A percentile compares a stretch with the other conserved stretches of the same genome.
phyloP scores from a whole-genome alignment of 1,284 basidiomycete species.

The Chalciporus sp. region DNA sequence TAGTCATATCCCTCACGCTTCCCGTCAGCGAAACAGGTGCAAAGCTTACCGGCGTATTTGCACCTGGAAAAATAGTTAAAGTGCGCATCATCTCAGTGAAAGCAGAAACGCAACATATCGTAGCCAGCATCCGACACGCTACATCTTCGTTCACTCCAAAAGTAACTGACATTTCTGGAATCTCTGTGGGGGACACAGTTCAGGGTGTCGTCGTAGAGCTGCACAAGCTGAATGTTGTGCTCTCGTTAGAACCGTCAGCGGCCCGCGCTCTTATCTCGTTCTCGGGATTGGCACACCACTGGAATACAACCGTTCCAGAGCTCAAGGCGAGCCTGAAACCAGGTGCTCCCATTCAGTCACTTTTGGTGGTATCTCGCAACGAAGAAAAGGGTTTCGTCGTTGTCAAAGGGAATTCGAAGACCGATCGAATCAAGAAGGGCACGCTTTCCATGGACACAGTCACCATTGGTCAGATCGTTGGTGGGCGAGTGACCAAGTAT shows the following conservation, averaged over 20 bases:
- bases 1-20: background rate
- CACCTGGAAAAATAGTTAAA: conserved; percentile 83
- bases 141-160: conserved; percentile 52
- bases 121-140: conserved; percentile 89
- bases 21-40: conserved; percentile 34
- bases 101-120: conserved; percentile 63
- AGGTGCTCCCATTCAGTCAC: conserved; percentile 75
- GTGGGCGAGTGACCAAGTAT: conserved; percentile 77
- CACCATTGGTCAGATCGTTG: conserved; percentile 69
- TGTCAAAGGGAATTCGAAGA: conserved; percentile 72
- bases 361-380: conserved; percentile 91
- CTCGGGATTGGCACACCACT: conserved; percentile 85
- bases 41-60: conserved; percentile 72
- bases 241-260: conserved; percentile 72
- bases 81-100: conserved; percentile 84
- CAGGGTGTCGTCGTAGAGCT: conserved; percentile 74
- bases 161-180: conserved; percentile 63
- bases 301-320: conserved; percentile 68
- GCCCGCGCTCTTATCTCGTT: conserved; percentile 85
- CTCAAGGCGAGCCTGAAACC: conserved; percentile 67
- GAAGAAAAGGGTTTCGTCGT: conserved; percentile 87
- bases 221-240: conserved; percentile 82
- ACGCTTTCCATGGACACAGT: conserved; percentile 69
- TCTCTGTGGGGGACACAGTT: conserved; percentile 79
- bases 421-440: conserved; percentile 48